phyloP scores from a whole-genome alignment of 2,329 filamentous ascomycete species.

The Microsporum canis region DNA sequence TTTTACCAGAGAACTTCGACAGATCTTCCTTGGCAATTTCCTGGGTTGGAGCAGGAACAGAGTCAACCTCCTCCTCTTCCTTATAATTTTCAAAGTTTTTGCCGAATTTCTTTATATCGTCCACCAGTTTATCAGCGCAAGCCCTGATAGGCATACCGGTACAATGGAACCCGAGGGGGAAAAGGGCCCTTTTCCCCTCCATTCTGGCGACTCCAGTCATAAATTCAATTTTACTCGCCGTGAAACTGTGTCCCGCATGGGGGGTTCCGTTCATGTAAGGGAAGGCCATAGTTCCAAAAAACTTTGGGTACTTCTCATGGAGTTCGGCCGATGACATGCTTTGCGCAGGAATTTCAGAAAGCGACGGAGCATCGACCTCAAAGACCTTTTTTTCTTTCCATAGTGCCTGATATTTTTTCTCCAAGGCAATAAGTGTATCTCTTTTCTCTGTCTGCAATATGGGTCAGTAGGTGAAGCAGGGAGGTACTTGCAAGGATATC shows the following conservation, averaged over 20 bases:
- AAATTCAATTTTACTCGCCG: slow-evolving; percentile 87
- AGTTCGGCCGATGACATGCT: slow-evolving; percentile 63
- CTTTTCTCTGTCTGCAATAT: slow-evolving; percentile 64
- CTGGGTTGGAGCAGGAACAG: slow-evolving; percentile 51
- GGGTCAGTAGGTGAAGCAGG: slow-evolving; percentile 13
- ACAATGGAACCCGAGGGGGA: slow-evolving; percentile 89
- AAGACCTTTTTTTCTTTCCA: slow-evolving; percentile 72
- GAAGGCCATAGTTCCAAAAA: slow-evolving; percentile 70
- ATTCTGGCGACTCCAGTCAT: slow-evolving; percentile 75
- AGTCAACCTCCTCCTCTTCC: slow-evolving; percentile 46
- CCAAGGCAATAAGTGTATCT: slow-evolving; percentile 66
- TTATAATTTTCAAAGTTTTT: slow-evolving; percentile 70
- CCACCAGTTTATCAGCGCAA: slow-evolving; percentile 84
- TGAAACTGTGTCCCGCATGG: slow-evolving; percentile 88
- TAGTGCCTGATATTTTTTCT: slow-evolving; percentile 85
- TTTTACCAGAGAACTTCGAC: slow-evolving; percentile 84
- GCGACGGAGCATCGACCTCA: slow-evolving; percentile 72
- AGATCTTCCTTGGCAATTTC: slow-evolving; percentile 62
- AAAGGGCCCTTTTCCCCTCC: slow-evolving; percentile 77
- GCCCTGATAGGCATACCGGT: slow-evolving; percentile 98
- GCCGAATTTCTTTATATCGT: slow-evolving; percentile 83
- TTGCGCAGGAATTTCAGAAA: slow-evolving; percentile 62
- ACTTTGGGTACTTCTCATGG: slow-evolving; percentile 75
- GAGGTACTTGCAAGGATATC: slow-evolving; percentile 11
- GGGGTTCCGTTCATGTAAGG: slow-evolving; percentile 80